Evolutionary conservation across 2,329 filamentous ascomycete genomes (phyloP).

Genomic region (Lachnellula occidentalis): DNA sequence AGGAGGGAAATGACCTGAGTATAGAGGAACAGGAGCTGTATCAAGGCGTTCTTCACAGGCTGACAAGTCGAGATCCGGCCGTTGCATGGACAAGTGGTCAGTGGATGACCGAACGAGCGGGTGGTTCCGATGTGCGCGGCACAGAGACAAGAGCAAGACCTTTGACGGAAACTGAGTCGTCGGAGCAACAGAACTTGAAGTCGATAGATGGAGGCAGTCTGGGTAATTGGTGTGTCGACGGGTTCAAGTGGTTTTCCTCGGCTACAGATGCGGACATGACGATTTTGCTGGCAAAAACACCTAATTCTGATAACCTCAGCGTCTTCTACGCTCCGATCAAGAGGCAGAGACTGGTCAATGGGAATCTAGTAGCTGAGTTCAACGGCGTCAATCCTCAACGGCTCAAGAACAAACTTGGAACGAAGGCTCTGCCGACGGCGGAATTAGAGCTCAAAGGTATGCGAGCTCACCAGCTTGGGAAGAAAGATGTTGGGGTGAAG

Average conservation of each 20-base stretch:
- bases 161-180: background rate
- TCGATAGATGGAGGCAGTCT: constrained; percentile 32
- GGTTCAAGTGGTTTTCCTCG: constrained; percentile 69
- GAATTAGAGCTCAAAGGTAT: constrained; percentile 62
- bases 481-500: constrained; percentile 59
- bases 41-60: constrained; percentile 45
- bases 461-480: constrained; percentile 61
- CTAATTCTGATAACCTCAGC: constrained; percentile 42
- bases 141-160: constrained; percentile 58
- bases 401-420: constrained; percentile 69
- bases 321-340: constrained; percentile 62
- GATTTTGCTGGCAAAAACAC: constrained; percentile 57
- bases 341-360: constrained; percentile 22
- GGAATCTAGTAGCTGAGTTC: constrained; percentile 37
- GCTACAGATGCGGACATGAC: constrained; percentile 62
- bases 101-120: constrained; percentile 71
- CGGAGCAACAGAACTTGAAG: background rate
- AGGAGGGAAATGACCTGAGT: constrained; percentile 19
- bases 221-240: constrained; percentile 55
- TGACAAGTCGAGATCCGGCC: constrained; percentile 46
- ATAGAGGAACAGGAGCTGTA: constrained; percentile 39
- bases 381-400: constrained; percentile 66
- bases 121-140: constrained; percentile 63
- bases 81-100: constrained; percentile 66
- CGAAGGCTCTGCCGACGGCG: constrained; percentile 63